Conservation (phyloP, 176 grass and related monocot genomes). For the Pontederia paniculata region DNA sequence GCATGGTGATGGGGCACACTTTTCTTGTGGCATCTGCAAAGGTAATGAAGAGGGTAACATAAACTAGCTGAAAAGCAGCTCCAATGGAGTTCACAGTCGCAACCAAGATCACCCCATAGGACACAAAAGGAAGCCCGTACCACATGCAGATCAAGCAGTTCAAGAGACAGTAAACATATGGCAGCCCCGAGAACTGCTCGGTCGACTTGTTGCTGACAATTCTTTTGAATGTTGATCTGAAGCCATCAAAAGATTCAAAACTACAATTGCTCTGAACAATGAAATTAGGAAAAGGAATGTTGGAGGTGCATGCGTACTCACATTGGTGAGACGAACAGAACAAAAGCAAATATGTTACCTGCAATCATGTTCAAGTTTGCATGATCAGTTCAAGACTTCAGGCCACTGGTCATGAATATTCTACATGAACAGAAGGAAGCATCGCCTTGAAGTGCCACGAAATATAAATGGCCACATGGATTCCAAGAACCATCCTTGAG, state of each 20-base stretch:
- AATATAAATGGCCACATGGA: too few species aligned
- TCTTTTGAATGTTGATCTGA: constrained; percentile 76
- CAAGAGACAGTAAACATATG: constrained; percentile 85
- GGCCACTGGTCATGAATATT: background rate
- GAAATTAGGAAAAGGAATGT: background rate
- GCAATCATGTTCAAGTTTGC: constrained; percentile 15
- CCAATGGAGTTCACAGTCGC: constrained; percentile 74
- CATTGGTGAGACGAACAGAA: constrained; percentile 92
- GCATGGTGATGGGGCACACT: constrained; percentile 9
- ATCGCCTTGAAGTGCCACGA: too few species aligned
- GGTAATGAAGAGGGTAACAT: constrained; percentile 56
- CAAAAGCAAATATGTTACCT: constrained; percentile 90
- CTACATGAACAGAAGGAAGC: background rate
- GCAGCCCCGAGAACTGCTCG: constrained; percentile 87
- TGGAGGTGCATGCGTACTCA: constrained; percentile 29
- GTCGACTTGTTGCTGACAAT: constrained; percentile 69
- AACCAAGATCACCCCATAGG: constrained; percentile 71
- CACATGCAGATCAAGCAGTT: constrained; percentile 91
- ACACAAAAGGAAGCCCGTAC: constrained; percentile 83
- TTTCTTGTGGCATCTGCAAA: constrained; percentile 45
- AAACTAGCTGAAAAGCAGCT: constrained; percentile 66
- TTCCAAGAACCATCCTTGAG: too few species aligned
- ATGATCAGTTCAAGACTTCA: background rate
- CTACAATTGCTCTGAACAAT: background rate
- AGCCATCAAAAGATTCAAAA: background rate